These are phyloP conservation scores for Metschnikowia lachancei DNA, from an alignment of 805 yeast species.

Conservation along the genomic window DNA sequence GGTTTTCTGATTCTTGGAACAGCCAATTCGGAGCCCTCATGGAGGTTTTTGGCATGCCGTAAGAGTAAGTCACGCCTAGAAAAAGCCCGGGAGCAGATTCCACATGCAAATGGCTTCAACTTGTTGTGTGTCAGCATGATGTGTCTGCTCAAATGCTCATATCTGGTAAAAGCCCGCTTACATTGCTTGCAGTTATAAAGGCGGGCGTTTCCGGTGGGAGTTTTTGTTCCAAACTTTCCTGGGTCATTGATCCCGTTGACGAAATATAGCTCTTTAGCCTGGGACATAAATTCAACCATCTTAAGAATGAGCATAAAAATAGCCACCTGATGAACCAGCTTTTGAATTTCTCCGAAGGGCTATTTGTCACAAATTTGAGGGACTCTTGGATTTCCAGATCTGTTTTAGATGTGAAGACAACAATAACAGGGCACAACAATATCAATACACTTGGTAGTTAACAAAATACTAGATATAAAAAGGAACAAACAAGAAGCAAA, in stretches of 20 bases:
- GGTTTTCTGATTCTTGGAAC: slow-evolving; percentile 43
- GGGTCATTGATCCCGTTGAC: slow-evolving; percentile 14
- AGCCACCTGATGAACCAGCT: no score
- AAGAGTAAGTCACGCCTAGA: slow-evolving; percentile 42
- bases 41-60: slow-evolving; percentile 46
- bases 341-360: no score
- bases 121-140: slow-evolving; percentile 44
- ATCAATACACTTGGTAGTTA: no score
- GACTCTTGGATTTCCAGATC: no score
- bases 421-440: no score
- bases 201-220: slow-evolving; percentile 45
- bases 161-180: slow-evolving; percentile 45
- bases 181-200: slow-evolving; percentile 41
- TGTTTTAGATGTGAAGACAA: no score
- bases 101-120: slow-evolving; percentile 44
- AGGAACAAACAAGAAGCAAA: no score
- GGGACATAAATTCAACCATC: slow-evolving; percentile 5
- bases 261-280: slow-evolving; percentile 12
- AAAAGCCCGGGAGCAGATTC: slow-evolving; percentile 44
- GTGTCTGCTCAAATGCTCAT: slow-evolving; percentile 45
- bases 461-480: no score
- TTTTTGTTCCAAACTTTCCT: slow-evolving; percentile 37
- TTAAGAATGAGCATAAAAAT: background rate
- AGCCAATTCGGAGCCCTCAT: slow-evolving; percentile 43
- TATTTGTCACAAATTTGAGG: no score